Evolutionary conservation across 495 filamentous ascomycete species (phyloP), one percentile per base, ranked within the genome.

Genomic region (Penicillium tannophilum): DNA sequence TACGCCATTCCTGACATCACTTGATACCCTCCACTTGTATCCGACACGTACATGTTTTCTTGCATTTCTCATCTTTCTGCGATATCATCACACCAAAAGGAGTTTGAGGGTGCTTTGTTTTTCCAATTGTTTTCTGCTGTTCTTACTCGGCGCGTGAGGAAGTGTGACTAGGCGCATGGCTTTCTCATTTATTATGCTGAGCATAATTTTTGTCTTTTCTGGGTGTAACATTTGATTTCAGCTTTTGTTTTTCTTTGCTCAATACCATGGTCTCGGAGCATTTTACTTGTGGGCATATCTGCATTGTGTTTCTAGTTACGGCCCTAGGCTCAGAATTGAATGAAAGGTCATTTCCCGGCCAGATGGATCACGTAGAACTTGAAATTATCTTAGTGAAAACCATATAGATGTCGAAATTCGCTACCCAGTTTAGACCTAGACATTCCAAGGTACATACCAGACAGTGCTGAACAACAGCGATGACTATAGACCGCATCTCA

Each of bases 131-230:
- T 54, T 14, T 20, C 14, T 42, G 7, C 35, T 14, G 8, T 52
- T 35, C 16, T 28, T 50, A 35, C n/a, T 43, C 43, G 59, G 49
- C 52, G 50, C 31, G 45, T 17, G 28, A 49, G 51, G 36, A 48
- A 52, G 49, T 36, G 19, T 33, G 49, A 58, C 42, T 42, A 57
- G 59, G 61, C 53, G 57, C 49, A 52, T 57, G 49, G 48, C 23
- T 59, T 44, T 7, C 11, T 41, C 12, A 59, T 30, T 55, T 41
- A 59, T 61, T 69, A 66, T 68, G 66, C 61, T 66, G 66, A 55
- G 46, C 66, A 68, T 68, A 61, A 59, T 48, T 41, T 12, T 31
- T 30, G 17, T 11, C n/a, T 19, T 51, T 17, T 41, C 33, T 53
- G 49, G 51, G 44, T 49, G 58, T 45, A 33, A 5, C 39, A 42